Conservation (phyloP, 352 stramenopile species). For the Aphanomyces euteiches region DNA sequence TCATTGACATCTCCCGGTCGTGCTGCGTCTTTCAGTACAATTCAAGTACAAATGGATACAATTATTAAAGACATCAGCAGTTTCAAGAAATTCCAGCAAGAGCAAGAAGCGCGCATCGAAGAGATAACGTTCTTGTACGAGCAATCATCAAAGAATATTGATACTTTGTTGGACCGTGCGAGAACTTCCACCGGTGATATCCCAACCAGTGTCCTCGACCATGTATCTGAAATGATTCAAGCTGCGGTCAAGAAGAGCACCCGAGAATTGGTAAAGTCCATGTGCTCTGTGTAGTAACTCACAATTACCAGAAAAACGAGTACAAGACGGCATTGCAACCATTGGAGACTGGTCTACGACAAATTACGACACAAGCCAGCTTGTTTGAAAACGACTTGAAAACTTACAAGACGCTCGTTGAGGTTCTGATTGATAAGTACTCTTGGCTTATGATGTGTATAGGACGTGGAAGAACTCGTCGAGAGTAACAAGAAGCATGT, state of each 20-base stretch:
- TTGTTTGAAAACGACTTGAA: conserved; percentile 1
- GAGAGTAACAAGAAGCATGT: conserved; percentile 9
- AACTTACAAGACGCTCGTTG: neutral
- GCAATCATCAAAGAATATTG: conserved; percentile 13
- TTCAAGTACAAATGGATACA: conserved; percentile 27
- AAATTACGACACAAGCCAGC: conserved; percentile 7
- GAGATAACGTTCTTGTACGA: conserved; percentile 23
- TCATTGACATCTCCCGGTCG: conserved; percentile 19
- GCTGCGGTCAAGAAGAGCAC: conserved; percentile 20
- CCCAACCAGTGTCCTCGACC: neutral
- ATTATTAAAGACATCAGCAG: conserved; percentile 30
- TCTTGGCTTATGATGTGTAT: neutral
- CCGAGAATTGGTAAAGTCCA: conserved; percentile 5
- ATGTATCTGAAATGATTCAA: conserved; percentile 21
- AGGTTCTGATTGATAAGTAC: neutral
- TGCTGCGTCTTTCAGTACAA: conserved; percentile 7
- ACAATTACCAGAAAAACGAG: conserved; percentile 13
- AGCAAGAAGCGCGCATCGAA: conserved; percentile 19
- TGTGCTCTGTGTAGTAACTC: neutral
- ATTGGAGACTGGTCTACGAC: neutral
- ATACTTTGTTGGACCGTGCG: neutral
- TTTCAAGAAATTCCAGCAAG: conserved; percentile 20
- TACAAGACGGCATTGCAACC: conserved; percentile 5
- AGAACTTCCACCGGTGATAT: neutral
- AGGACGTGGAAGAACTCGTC: conserved; percentile 17